Evolutionary conservation across 2,329 filamentous ascomycete genomes (phyloP), one percentile per base, ranked within the genome.

Genomic region (Xylaria sp.): DNA sequence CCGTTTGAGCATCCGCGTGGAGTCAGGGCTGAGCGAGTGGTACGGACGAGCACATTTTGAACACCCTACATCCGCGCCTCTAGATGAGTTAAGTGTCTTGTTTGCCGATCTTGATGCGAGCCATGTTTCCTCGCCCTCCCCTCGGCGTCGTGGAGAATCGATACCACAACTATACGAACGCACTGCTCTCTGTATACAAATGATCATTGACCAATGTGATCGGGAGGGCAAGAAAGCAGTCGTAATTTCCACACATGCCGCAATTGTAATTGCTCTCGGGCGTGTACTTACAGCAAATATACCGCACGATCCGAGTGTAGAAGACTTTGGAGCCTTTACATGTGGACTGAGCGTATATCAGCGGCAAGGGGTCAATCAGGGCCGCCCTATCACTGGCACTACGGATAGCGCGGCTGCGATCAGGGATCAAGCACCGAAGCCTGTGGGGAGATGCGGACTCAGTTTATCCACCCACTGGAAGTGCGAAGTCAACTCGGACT

Each of bases 221-320:
- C 79, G 80, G n/a, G 85, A 92, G 57, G 88, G 89, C n/a, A 84
- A 87, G 47, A 89, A 87, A 74, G 86, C 92, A 0, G 85, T 97
- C 27, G 80, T 98, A 48, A 85, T 99, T 47, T 97, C 93, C 81
- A 92, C 93, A 1, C 96, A 99, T 82, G 96, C 96, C 1, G 96
- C 96, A 3, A 89, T 91, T 11, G 87, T 98, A 75, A 98, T 99
- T 77, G 91, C 92, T 8, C 87, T 96, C 72, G 95, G 95, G 0
- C 87, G 96, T 48, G 90, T 89, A 0, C 82, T 99, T 74, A 98
- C 94, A 1, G 94, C 93, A 0, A 75, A 80, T 21, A 90, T 95
- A 85, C 94, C 94, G 0, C 85, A 88, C 0, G 88, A 91, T 77
- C 84, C 89, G 34, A 88, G 88, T 7, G 86, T 87, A 61, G 91